Evolutionary conservation across 2,329 filamentous ascomycete species (phyloP), one percentile per base, ranked within the genome.

Genomic region (Diplocarpon mali): DNA sequence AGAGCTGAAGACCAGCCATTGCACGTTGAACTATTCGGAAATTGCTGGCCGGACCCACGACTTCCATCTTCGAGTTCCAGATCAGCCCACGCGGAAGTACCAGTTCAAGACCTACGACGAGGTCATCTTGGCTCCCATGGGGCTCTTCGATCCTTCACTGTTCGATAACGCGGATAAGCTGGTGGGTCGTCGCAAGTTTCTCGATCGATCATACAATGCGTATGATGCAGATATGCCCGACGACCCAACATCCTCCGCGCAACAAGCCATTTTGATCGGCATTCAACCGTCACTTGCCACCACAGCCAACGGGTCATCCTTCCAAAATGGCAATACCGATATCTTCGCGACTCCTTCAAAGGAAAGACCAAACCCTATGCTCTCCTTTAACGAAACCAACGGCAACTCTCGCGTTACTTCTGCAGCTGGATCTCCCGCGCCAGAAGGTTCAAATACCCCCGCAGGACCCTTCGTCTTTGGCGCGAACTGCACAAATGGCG

Each of bases 51-150:
- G 94, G 64, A 73, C 86, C 3, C 86, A 78, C 66, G 83, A 93
- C 57, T 96, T 96, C 61, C 87, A 96, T 63, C 75, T 98, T 13
- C 83, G 92, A 24, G 85, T 85, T 9, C 83, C 85, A 1, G 88
- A 87, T 42, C 81, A 95, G 61, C 83, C 92, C 41, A 98, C 92
- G 1, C 76, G 81, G 51, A 95, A 95, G 65, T 96, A 94, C 65
- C 78, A 80, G 34, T 96, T 95, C 72, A 96, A 96, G 70, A 89
- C 85, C 1, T 98, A 96, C 59, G 92, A 98, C 55, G 92, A 96
- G 64, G 84, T 93, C 16, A 85, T 94, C 55, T 72, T 98, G n/a
- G 84, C 92, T 0, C 84, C 89, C 1, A 87, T 95, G 82, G 89
- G 88, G n/a, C 85, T 89, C 57, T 95, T 93, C 63, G 84, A 90